A percentile compares a stretch with the other conserved stretches of the same genome.
Evolutionary conservation across 257 asterid genomes (phyloP).

Genomic region (Solanum lycopersicoides): DNA sequence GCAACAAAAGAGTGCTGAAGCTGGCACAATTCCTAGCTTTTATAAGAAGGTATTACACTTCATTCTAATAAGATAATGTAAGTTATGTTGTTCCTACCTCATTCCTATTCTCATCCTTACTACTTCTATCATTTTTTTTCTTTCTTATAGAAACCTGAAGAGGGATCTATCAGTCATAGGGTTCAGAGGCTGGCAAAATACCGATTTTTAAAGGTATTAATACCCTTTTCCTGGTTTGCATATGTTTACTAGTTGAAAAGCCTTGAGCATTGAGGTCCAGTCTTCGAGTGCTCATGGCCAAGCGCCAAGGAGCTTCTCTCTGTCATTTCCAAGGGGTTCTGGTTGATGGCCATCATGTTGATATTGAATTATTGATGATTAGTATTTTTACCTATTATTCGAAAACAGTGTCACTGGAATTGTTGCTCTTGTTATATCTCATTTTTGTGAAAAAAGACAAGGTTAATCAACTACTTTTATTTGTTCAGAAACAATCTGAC

Average conservation of each 20-base stretch:
- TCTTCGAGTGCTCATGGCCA: not conserved
- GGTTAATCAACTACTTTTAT: not conserved
- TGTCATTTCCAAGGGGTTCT: not conserved
- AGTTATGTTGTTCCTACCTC: not conserved
- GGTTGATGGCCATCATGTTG: not conserved
- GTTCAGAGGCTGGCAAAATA: conserved; percentile 95
- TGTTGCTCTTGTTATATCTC: not conserved
- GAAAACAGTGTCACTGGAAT: not conserved
- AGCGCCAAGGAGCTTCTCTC: not conserved
- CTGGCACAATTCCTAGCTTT: conserved; percentile 89
- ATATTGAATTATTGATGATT: not conserved
- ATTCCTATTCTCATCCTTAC: not conserved
- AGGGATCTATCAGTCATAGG: conserved; percentile 95
- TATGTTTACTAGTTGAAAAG: not conserved
- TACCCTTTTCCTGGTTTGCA: not conserved
- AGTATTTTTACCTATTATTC: not conserved
- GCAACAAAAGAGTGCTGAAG: conserved; percentile 88
- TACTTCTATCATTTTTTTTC: not conserved
- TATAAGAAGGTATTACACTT: conserved; percentile 59
- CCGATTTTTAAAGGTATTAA: conserved; percentile 81
- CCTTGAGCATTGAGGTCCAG: not conserved
- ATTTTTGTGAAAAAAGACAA: not conserved
- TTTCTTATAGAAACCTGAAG: conserved; percentile 81
- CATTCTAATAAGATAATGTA: not conserved
- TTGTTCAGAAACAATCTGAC: conserved; percentile 92